Percentiles rank a stretch among this genome's conserved stretches.
phyloP scores from a whole-genome alignment of 495 filamentous ascomycete species.

The Neurospora hispaniola region DNA sequence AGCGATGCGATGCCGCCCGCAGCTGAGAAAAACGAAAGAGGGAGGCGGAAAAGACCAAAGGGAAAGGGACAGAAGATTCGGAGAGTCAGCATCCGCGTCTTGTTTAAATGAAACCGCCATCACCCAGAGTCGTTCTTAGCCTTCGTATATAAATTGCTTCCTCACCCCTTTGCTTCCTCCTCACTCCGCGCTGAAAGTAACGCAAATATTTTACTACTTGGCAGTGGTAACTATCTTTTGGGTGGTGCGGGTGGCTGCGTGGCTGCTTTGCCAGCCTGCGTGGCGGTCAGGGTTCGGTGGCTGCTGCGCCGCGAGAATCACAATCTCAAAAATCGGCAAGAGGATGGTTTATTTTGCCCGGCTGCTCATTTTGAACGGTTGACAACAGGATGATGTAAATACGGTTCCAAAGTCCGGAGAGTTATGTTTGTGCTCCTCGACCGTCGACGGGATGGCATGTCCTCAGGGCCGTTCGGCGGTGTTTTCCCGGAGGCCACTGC shows the following conservation, averaged over 20 bases:
- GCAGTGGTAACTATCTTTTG: background rate
- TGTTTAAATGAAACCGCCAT: background rate
- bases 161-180: background rate
- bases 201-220: background rate
- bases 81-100: background rate
- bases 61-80: background rate
- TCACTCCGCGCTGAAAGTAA: background rate
- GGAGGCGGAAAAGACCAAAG: background rate
- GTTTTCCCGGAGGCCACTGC: background rate
- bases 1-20: background rate
- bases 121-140: background rate
- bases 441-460: background rate
- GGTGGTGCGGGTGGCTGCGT: background rate
- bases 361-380: background rate
- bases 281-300: background rate
- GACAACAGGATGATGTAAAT: background rate
- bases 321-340: background rate
- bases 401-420: background rate
- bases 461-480: background rate
- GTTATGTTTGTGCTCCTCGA: background rate
- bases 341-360: background rate
- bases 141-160: background rate
- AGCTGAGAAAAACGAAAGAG: background rate
- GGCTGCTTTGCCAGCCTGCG: background rate
- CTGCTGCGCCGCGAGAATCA: background rate